Evolutionary conservation across 306 rosid species (phyloP).

Genomic region (Acacia confusa): DNA sequence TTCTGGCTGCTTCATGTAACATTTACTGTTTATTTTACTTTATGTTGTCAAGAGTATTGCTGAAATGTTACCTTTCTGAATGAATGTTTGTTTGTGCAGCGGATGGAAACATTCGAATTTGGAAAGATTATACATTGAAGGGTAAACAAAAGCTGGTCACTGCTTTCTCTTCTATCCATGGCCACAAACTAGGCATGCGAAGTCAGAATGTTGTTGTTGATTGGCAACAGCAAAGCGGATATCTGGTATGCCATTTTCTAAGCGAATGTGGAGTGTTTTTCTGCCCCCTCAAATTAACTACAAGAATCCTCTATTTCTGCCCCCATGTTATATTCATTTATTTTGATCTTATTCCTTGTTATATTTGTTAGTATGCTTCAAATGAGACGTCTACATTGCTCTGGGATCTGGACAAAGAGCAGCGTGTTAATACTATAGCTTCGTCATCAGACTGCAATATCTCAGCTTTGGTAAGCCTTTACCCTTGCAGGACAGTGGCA

Average conservation of each 20-base stretch:
- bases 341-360: slow-evolving; percentile 25
- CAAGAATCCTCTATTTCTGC: slow-evolving; percentile 7
- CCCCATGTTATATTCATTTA: slow-evolving; percentile 9
- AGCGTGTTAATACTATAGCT: slow-evolving; percentile 68
- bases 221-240: slow-evolving; percentile 98
- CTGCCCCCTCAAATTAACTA: neutral
- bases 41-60: slow-evolving; percentile 1
- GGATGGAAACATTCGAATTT: slow-evolving; percentile 87
- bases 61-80: slow-evolving; percentile 17
- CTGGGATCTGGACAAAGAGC: slow-evolving; percentile 98
- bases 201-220: slow-evolving; percentile 89
- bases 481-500: slow-evolving; percentile 5
- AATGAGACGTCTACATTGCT: slow-evolving; percentile 72
- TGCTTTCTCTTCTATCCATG: slow-evolving; percentile 91
- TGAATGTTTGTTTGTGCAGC: slow-evolving; percentile 45
- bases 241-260: slow-evolving; percentile 63
- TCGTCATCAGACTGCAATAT: slow-evolving; percentile 85
- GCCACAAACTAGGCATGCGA: slow-evolving; percentile 85
- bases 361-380: slow-evolving; percentile 70
- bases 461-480: slow-evolving; percentile 78
- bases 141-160: slow-evolving; percentile 91
- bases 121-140: slow-evolving; percentile 85
- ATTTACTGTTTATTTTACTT: slow-evolving; percentile 21
- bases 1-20: slow-evolving; percentile 96
- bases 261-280: slow-evolving; percentile 18